Conservation (phyloP, 192 early-diverging fungal genomes). For the Chytriomyces sp. region DNA sequence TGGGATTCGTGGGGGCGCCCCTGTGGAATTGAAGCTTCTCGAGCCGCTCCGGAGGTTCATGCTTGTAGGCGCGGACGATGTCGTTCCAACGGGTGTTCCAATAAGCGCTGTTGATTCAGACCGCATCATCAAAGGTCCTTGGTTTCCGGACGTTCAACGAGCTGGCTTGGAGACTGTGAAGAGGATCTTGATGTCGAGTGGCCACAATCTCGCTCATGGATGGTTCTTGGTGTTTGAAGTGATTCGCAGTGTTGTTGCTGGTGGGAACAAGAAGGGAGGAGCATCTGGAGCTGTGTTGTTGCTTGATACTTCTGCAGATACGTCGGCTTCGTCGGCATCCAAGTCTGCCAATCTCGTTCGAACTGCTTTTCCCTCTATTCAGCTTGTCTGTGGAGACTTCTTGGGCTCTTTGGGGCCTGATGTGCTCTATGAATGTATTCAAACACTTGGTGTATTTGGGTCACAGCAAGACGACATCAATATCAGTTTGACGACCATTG, state of each 20-base stretch:
- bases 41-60: conserved; percentile 72
- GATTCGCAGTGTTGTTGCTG: conserved; percentile 58
- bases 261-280: neutral
- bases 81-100: conserved; percentile 23
- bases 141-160: conserved; percentile 76
- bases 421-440: conserved; percentile 78
- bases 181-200: conserved; percentile 67
- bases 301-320: neutral
- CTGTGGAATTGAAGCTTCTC: conserved; percentile 60
- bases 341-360: conserved; percentile 60
- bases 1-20: conserved; percentile 42
- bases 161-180: conserved; percentile 87
- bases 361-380: conserved; percentile 87
- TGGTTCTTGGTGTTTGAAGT: conserved; percentile 94
- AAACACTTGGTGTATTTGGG: conserved; percentile 79
- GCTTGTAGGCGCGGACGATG: conserved; percentile 57
- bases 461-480: conserved; percentile 87
- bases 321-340: neutral
- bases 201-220: conserved; percentile 79
- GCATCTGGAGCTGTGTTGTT: neutral
- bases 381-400: conserved; percentile 96
- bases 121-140: conserved; percentile 30
- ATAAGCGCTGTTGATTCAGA: neutral
- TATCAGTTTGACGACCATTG: conserved; percentile 89
- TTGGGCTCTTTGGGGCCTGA: conserved; percentile 74